Base-by-base conservation (phyloP, 441 rosid genomes). In the Adansonia rubrostipa region DNA sequence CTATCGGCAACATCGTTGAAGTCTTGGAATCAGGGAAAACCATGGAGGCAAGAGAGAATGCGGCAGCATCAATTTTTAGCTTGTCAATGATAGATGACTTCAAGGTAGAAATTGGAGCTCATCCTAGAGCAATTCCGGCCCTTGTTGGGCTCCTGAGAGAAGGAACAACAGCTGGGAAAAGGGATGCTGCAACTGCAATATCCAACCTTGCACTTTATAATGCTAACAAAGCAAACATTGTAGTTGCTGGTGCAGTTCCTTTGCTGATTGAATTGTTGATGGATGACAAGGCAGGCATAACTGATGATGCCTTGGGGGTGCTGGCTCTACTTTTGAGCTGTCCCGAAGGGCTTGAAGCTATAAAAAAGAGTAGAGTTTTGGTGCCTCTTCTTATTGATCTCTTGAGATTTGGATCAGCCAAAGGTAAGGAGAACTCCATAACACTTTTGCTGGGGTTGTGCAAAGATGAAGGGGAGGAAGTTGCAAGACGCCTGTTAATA, bases 41-140 rank as follows among this genome's bases (percentile, higher is more conserved):
- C 9, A 88, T 87, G 92, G 93, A 89, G 84, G 89, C 93, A 11
- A 89, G 89, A 71, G 96, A 90, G 79, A 92, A 92, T 75, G 93
- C 96, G 33, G 92, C 96, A 7, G 96, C 92, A 20, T 63, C 93
- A n/a, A 89, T 92, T 77, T 89, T 83, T 60, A 92, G 96, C 84
- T 81, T 90, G 75, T 86, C 96, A 2, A 86, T 92, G 79, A 82
- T 92, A 5, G 85, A 87, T 42, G 88, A 89, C 36, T 81, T 83
- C 83, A 92, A 89, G 80, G 87, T 84, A 64, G 75, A 79, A 2
- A 90, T 90, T 1, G 92, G 93, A 22, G 82, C 80, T 2, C 85
- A 76, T 50, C 87, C 92, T 0, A 71, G 82, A 76, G 93, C 89
- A 20, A 86, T 89, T 64, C 82, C 84, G 2, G 92, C 91, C 64